phyloP scores from a whole-genome alignment of 352 stramenopile genomes.

The Phytophthora pini region DNA sequence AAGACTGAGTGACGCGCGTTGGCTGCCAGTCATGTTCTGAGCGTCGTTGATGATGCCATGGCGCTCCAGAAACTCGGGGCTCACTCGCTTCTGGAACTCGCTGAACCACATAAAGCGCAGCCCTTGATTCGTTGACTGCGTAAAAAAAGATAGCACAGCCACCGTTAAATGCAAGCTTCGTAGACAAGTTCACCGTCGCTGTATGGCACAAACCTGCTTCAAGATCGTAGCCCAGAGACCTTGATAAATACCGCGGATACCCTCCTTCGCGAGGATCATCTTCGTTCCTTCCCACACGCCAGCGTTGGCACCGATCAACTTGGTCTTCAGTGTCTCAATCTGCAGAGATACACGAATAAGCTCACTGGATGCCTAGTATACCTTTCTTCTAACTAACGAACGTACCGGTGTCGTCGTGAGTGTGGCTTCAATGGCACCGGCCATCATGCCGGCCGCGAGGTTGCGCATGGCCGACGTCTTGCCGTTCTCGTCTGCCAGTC shows the following conservation, averaged over 20 bases:
- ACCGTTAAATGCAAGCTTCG: not conserved
- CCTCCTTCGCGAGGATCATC: constrained; percentile 93
- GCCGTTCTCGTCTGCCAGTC: constrained; percentile 89
- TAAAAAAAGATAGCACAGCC: constrained; percentile 7
- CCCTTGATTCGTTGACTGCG: constrained; percentile 93
- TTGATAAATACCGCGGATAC: constrained; percentile 93
- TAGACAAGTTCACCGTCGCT: not conserved
- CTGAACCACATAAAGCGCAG: constrained; percentile 98
- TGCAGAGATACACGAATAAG: constrained; percentile 23
- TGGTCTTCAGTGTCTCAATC: constrained; percentile 98
- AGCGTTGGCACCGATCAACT: constrained; percentile 97
- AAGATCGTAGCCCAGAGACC: constrained; percentile 94
- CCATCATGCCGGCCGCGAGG: constrained; percentile 93
- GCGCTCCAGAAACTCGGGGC: constrained; percentile 57
- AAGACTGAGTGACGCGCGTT: constrained; percentile 89
- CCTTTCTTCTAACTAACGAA: not conserved
- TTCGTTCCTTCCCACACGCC: constrained; percentile 91
- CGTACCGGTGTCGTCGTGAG: constrained; percentile 93
- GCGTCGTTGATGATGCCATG: constrained; percentile 66
- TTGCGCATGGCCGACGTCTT: constrained; percentile 92
- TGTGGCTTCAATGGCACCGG: constrained; percentile 92
- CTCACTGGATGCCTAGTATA: not conserved
- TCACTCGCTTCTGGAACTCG: constrained; percentile 91
- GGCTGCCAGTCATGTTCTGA: constrained; percentile 70
- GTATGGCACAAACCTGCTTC: constrained; percentile 83